phyloP scores from a whole-genome alignment of 768 basidiomycete genomes.

The Boletus tomentosulus region DNA sequence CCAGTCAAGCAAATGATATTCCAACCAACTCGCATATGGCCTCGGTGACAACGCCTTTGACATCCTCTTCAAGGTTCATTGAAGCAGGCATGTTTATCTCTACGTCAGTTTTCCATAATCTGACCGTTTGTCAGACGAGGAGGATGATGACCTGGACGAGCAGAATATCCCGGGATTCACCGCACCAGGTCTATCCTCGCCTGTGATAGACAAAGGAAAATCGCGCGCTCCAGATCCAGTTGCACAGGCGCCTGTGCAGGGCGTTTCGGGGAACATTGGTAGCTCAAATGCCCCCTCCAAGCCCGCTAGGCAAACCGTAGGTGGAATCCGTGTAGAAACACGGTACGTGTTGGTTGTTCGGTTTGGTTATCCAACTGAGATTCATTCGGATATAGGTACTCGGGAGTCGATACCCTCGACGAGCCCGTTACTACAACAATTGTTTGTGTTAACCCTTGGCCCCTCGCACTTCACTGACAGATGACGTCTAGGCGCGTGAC shows the following conservation, averaged over 20 bases:
- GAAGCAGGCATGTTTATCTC: constrained; percentile 56
- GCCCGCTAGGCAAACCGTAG: constrained; percentile 60
- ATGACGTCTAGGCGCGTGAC: constrained; percentile 67
- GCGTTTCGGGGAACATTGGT: constrained; percentile 70
- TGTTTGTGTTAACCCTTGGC: constrained; percentile 44
- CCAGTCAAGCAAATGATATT: not conserved
- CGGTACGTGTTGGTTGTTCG: constrained; percentile 46
- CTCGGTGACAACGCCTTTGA: constrained; percentile 43
- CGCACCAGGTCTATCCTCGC: constrained; percentile 52
- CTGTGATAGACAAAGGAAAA: constrained; percentile 64
- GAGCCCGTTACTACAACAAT: constrained; percentile 89
- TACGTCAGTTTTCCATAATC: not conserved
- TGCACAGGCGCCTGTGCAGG: constrained; percentile 38
- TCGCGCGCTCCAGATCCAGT: constrained; percentile 55
- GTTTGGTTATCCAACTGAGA: not conserved
- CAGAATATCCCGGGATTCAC: constrained; percentile 78
- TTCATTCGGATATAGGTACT: constrained; percentile 41
- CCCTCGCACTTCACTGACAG: constrained; percentile 5
- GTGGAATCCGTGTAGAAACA: constrained; percentile 87
- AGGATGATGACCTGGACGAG: constrained; percentile 79
- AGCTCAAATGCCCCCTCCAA: constrained; percentile 41
- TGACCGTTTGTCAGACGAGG: constrained; percentile 44
- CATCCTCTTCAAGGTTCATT: constrained; percentile 71
- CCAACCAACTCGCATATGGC: constrained; percentile 18
- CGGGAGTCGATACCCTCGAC: constrained; percentile 86